Base-by-base conservation (phyloP, 345 rosid genomes). In the Brassica juncea region DNA sequence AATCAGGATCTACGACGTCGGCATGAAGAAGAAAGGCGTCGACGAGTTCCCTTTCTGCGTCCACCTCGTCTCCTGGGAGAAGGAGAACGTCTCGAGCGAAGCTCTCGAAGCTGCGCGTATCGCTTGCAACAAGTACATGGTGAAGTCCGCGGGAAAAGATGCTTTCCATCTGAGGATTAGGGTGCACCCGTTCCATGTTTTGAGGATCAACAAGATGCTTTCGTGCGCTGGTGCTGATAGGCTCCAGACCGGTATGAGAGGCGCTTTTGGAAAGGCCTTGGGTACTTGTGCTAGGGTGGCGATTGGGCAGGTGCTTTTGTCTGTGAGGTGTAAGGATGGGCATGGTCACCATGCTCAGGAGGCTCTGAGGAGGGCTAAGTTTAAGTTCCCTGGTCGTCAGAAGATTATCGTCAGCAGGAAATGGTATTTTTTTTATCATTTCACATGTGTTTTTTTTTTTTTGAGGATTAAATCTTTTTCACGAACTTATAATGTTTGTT, bases 141-240 rank as follows among this genome's bases (percentile, higher is more conserved):
- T 90, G 16, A 90, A 90, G 71, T 87, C 39, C 68, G 93, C 95
- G 0, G 95, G 95, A 5, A 90, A 90, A 47, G 95, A 90, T 78
- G 93, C 95, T 32, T 90, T 90, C 84, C 95, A 90, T 74, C 68
- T 90, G 79, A 85, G 95, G 27, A 91, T 89, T 55, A 80, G 93
- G 62, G 95, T 90, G 61, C 95, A 90, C 73, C 93, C 93, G 4
- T 90, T 89, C 86, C 95, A 90, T 85, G 95, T 90, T 66, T 34
- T 90, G 70, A 87, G 95, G 31, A 90, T 90, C 81, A 90, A 89
- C 86, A 89, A 90, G 85, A 90, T 90, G 95, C 93, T 90, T 81
- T 90, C 95, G 0, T 89, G 95, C 81, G 95, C 95, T 62, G 95
- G 95, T 32, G 95, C 95, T 82, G 91, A 90, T 86, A 89, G 95